Evolutionary conservation across 2,329 filamentous ascomycete species (phyloP).

Genomic region (Drechslera avenae): DNA sequence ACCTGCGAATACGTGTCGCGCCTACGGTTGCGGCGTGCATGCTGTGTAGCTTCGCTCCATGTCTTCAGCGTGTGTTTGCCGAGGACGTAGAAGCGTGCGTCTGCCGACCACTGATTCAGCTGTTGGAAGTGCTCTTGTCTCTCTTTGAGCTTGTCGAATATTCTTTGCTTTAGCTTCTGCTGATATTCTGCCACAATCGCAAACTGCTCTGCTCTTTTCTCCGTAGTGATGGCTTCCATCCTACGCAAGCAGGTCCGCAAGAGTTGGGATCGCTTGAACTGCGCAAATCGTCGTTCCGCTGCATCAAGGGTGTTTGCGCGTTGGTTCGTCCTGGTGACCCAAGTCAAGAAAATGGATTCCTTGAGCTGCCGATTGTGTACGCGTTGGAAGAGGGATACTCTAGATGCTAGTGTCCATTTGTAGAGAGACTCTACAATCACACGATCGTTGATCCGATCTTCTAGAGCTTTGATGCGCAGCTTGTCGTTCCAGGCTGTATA

Average conservation of each 20-base stretch:
- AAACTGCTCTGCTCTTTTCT: constrained; percentile 36
- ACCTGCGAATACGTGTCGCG: constrained; percentile 62
- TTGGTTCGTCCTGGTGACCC: constrained; percentile 37
- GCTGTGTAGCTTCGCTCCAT: constrained; percentile 58
- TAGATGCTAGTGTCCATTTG: constrained; percentile 63
- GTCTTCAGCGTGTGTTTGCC: constrained; percentile 55
- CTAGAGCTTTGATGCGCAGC: constrained; percentile 60
- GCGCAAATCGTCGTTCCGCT: constrained; percentile 38
- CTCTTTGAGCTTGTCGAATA: constrained; percentile 44
- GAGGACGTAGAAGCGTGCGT: constrained; percentile 63
- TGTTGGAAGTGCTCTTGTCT: constrained; percentile 52
- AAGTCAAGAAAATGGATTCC: constrained; percentile 31
- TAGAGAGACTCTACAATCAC: constrained; percentile 62
- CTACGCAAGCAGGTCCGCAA: constrained; percentile 34
- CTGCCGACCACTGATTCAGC: constrained; percentile 59
- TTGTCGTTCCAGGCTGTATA: constrained; percentile 68
- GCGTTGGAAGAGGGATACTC: constrained; percentile 49
- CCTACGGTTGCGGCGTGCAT: constrained; percentile 58
- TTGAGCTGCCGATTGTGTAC: constrained; percentile 42
- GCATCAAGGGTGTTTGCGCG: constrained; percentile 34
- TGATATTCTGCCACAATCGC: constrained; percentile 52
- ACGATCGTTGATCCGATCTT: constrained; percentile 60
- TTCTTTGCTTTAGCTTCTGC: constrained; percentile 46
- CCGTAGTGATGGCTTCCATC: constrained; percentile 34
- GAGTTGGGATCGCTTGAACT: constrained; percentile 39